Evolutionary conservation across 495 filamentous ascomycete genomes (phyloP).

Genomic region (Podospora pseudoanserina): DNA sequence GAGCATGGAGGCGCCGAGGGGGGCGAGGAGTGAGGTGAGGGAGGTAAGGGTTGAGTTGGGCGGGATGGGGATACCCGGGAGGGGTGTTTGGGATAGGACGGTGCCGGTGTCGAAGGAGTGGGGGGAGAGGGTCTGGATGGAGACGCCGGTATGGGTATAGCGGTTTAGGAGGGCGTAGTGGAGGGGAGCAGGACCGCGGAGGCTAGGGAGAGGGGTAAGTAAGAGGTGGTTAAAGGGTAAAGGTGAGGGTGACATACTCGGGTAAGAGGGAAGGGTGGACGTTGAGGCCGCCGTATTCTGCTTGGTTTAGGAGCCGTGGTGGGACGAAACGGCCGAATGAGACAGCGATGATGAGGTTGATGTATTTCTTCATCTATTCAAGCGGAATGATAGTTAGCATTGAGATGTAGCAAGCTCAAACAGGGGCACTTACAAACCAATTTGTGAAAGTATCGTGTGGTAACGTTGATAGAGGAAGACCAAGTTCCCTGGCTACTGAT

Average conservation of each 20-base stretch:
- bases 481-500: slow-evolving; percentile 55
- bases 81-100: slow-evolving; percentile 60
- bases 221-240: not conserved
- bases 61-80: slow-evolving; percentile 32
- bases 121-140: slow-evolving; percentile 78
- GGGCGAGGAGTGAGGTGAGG: slow-evolving; percentile 41
- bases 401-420: not conserved
- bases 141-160: slow-evolving; percentile 60
- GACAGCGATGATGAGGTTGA: slow-evolving; percentile 89
- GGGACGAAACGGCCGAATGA: slow-evolving; percentile 93
- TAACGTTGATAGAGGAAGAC: slow-evolving; percentile 48
- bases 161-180: slow-evolving; percentile 69
- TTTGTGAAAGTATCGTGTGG: not conserved
- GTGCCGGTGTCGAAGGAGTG: slow-evolving; percentile 71
- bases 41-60: slow-evolving; percentile 1
- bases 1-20: slow-evolving; percentile 58
- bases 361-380: slow-evolving; percentile 53
- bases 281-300: slow-evolving; percentile 84
- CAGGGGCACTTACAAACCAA: not conserved
- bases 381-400: not conserved
- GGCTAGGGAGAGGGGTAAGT: slow-evolving; percentile 40
- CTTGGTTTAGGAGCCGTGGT: slow-evolving; percentile 60
- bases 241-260: slow-evolving; percentile 50
- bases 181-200: slow-evolving; percentile 70
- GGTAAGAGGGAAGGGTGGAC: slow-evolving; percentile 93